These are phyloP conservation scores for Yamadazyma pseudoaaseri DNA, from an alignment of 1,139 yeast species.

Conservation along the genomic window DNA sequence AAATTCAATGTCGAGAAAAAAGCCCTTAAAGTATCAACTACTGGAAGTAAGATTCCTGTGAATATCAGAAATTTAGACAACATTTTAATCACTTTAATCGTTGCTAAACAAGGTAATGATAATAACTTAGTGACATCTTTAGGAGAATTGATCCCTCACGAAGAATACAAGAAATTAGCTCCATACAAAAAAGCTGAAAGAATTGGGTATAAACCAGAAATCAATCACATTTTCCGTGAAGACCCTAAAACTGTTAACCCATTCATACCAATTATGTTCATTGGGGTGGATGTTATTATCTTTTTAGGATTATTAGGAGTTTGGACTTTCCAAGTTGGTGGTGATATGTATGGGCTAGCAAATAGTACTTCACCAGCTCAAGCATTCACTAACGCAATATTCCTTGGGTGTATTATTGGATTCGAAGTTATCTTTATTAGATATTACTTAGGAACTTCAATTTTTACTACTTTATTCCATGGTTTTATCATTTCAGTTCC, in stretches of 20 bases:
- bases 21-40: constrained; percentile 24
- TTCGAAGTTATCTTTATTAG: constrained; percentile 63
- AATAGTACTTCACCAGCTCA: constrained; percentile 26
- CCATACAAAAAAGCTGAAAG: constrained; percentile 33
- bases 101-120: constrained; percentile 24
- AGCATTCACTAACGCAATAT: constrained; percentile 40
- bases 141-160: constrained; percentile 34
- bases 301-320: constrained; percentile 43
- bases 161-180: constrained; percentile 24
- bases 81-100: constrained; percentile 32
- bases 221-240: constrained; percentile 62
- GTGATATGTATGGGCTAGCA: constrained; percentile 40
- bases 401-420: constrained; percentile 53
- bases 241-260: constrained; percentile 57
- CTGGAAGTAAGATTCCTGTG: constrained; percentile 35
- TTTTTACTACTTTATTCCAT: constrained; percentile 65
- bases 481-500: constrained; percentile 53
- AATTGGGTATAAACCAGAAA: constrained; percentile 60
- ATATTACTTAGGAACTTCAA: constrained; percentile 70
- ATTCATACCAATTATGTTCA: constrained; percentile 54
- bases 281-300: constrained; percentile 39
- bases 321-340: constrained; percentile 50
- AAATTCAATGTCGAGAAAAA: constrained; percentile 19
- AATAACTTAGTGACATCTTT: constrained; percentile 27
- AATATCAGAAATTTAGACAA: constrained; percentile 34